Evolutionary conservation across 2,329 filamentous ascomycete species (phyloP).

Genomic region (Ophiostoma perfectum): DNA sequence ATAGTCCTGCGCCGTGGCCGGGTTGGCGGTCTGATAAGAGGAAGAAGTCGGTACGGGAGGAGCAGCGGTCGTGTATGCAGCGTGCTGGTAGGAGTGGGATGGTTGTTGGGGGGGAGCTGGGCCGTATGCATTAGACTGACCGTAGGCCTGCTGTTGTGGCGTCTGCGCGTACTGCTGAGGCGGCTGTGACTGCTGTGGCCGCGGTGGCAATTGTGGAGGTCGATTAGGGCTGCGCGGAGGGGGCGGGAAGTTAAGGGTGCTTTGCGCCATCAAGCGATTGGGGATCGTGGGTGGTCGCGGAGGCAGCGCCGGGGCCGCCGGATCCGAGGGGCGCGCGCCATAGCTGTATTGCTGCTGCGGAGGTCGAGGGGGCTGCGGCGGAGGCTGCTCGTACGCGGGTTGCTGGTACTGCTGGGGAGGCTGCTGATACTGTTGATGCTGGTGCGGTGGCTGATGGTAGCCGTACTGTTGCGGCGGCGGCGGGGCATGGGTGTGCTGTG

Average conservation of each 20-base stretch:
- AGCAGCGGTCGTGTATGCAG: background rate
- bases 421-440: background rate
- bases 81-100: background rate
- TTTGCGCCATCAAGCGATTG: constrained; percentile 10
- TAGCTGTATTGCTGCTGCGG: background rate
- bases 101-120: background rate
- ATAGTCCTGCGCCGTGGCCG: too few relatives aligned
- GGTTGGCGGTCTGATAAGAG: background rate
- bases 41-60: background rate
- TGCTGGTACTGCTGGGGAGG: background rate
- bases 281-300: constrained; percentile 13
- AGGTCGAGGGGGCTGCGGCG: background rate
- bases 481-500: background rate
- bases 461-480: background rate
- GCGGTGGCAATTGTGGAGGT: constrained; percentile 15
- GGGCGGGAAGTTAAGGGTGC: constrained; percentile 21
- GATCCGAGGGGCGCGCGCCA: background rate
- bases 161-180: background rate
- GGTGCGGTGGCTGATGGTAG: background rate
- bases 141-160: background rate
- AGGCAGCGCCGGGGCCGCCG: constrained; percentile 14
- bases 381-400: background rate
- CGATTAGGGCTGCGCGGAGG: constrained; percentile 23
- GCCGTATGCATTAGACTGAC: background rate
- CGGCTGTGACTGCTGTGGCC: background rate